These are phyloP conservation scores for Calonectria ilicicola DNA, from an alignment of 2,329 filamentous ascomycete genomes.

Conservation along the genomic window DNA sequence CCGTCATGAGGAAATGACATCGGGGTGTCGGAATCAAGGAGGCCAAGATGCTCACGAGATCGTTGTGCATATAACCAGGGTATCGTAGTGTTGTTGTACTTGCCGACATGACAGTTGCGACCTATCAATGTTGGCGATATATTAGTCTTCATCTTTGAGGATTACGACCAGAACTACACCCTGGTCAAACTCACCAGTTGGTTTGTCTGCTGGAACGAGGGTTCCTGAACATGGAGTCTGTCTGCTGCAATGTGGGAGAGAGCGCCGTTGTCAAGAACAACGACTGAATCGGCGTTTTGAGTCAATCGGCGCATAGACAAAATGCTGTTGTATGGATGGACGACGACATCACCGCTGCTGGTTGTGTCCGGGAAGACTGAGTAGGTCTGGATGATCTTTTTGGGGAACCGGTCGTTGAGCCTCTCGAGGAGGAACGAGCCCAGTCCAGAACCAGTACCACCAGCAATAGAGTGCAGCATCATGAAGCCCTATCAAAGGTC, in stretches of 20 bases:
- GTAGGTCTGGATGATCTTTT: constrained; percentile 99
- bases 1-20: constrained; percentile 98
- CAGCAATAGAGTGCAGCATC: constrained; percentile 97
- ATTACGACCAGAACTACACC: constrained; percentile 22
- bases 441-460: constrained; percentile 94
- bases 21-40: constrained; percentile 96
- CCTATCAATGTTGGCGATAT: constrained; percentile 52
- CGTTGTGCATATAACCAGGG: constrained; percentile 99
- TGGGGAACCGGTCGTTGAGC: constrained; percentile 96
- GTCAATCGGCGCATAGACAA: constrained; percentile 91
- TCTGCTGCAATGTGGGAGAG: constrained; percentile 94
- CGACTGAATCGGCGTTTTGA: constrained; percentile 97
- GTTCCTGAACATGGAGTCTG: constrained; percentile 92
- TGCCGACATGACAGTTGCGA: constrained; percentile 98
- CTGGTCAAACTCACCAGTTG: constrained; percentile 72
- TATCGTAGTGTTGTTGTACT: constrained; percentile 97
- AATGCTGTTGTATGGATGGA: constrained; percentile 98
- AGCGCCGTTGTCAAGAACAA: constrained; percentile 96
- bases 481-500: constrained; percentile 82
- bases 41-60: constrained; percentile 95
- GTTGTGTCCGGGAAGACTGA: constrained; percentile 97
- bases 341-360: constrained; percentile 88
- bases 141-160: background rate
- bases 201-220: constrained; percentile 97
- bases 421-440: constrained; percentile 95